These are phyloP conservation scores for Pythium biforme DNA, from an alignment of 352 stramenopile genomes.

Conservation along the genomic window DNA sequence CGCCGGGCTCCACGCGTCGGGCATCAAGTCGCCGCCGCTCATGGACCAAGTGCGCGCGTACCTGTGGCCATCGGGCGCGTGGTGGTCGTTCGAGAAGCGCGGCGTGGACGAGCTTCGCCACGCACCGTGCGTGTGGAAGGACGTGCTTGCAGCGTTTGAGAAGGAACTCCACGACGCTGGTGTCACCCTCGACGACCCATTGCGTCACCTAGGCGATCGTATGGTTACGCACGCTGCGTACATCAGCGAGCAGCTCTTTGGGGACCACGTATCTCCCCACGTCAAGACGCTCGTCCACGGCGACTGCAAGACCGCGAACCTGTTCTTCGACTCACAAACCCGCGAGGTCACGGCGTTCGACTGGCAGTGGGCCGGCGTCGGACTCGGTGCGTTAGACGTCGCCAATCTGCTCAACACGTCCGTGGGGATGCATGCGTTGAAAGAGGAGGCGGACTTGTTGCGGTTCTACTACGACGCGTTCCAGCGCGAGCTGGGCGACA, in stretches of 20 bases:
- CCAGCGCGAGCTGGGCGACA: constrained; percentile 16
- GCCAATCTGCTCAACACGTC: constrained; percentile 73
- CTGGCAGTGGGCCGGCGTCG: constrained; percentile 69
- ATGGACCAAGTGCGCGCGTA: constrained; percentile 28
- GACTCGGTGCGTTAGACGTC: constrained; percentile 61
- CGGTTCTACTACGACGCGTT: constrained; percentile 57
- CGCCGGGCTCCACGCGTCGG: constrained; percentile 43
- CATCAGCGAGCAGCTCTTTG: constrained; percentile 44
- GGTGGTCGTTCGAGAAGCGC: constrained; percentile 66
- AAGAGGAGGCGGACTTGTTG: constrained; percentile 39
- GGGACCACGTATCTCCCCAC: constrained; percentile 15
- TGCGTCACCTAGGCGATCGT: constrained; percentile 37
- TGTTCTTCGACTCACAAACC: constrained; percentile 54
- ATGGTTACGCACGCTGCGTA: constrained; percentile 50
- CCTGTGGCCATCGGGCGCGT: constrained; percentile 46
- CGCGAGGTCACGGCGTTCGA: constrained; percentile 61
- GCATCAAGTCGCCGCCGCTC: constrained; percentile 27
- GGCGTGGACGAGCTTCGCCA: constrained; percentile 41
- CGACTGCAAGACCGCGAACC: constrained; percentile 72
- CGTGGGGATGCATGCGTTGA: constrained; percentile 47
- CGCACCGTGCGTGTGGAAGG: constrained; percentile 39
- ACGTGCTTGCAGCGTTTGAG: constrained; percentile 36
- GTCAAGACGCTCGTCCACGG: constrained; percentile 57
- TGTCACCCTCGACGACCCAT: constrained; percentile 8
- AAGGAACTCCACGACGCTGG: constrained; percentile 13